Conservation (phyloP, 257 asterid species). For the Striga asiatica region DNA sequence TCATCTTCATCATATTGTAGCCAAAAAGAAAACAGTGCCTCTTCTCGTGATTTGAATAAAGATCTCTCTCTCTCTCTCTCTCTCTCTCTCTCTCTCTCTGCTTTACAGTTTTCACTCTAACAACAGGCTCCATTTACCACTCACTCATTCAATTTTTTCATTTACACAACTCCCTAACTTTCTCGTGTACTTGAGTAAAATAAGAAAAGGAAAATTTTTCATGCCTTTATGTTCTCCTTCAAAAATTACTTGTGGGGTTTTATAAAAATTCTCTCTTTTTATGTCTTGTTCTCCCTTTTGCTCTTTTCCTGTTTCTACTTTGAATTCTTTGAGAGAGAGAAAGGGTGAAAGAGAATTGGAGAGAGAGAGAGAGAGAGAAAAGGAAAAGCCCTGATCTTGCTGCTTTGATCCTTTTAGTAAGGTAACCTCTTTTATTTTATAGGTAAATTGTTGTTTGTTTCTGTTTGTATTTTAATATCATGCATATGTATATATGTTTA, state of each 20-base stretch:
- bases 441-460: not conserved
- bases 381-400: slow-evolving; percentile 15
- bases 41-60: slow-evolving; percentile 38
- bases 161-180: slow-evolving; percentile 18
- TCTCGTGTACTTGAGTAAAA: slow-evolving; percentile 18
- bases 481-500: not conserved
- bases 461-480: slow-evolving; percentile 3
- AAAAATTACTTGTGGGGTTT: not conserved
- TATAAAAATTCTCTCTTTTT: not conserved
- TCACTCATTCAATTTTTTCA: not conserved
- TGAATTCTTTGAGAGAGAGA: not conserved
- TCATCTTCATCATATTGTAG: slow-evolving; percentile 14
- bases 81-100: slow-evolving; percentile 23
- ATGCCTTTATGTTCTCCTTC: slow-evolving; percentile 8
- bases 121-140: slow-evolving; percentile 5
- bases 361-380: not conserved
- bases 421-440: slow-evolving; percentile 19
- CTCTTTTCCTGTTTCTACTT: slow-evolving; percentile 11
- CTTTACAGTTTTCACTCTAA: slow-evolving; percentile 29
- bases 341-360: slow-evolving; percentile 7
- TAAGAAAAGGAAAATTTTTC: not conserved
- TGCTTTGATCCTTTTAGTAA: slow-evolving; percentile 16
- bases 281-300: not conserved
- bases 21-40: slow-evolving; percentile 12
- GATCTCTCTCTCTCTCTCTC: not conserved